phyloP scores from a whole-genome alignment of 2,329 filamentous ascomycete species.

The Scytalidium sp. region DNA sequence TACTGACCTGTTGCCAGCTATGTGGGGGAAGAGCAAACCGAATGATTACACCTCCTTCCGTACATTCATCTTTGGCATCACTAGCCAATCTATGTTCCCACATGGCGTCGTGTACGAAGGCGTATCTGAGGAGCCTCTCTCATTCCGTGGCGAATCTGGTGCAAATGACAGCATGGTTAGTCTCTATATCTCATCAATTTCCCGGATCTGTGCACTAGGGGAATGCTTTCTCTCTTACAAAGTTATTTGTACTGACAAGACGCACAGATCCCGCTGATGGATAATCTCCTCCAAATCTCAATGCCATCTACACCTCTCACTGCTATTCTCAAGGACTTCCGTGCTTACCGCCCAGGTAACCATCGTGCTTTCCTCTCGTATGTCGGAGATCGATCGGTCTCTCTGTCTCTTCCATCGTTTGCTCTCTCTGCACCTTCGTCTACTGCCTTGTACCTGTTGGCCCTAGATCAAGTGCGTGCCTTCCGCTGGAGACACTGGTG shows the following conservation, averaged over 20 bases:
- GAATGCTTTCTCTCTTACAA: not conserved
- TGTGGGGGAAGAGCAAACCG: constrained; percentile 89
- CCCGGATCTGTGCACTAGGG: not conserved
- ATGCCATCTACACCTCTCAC: constrained; percentile 92
- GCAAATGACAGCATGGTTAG: constrained; percentile 87
- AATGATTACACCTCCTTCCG: constrained; percentile 84
- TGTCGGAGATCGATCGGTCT: constrained; percentile 51
- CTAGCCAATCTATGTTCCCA: constrained; percentile 90
- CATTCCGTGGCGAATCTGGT: constrained; percentile 87
- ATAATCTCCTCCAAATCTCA: constrained; percentile 79
- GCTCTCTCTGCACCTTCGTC: constrained; percentile 52
- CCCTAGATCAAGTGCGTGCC: constrained; percentile 73
- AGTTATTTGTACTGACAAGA: not conserved
- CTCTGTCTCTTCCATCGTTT: constrained; percentile 56
- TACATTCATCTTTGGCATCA: constrained; percentile 97
- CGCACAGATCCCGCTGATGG: constrained; percentile 73
- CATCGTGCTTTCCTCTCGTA: constrained; percentile 81
- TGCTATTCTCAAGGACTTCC: constrained; percentile 83
- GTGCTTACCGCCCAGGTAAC: constrained; percentile 83
- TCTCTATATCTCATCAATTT: constrained; percentile 1
- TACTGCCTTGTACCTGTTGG: constrained; percentile 60
- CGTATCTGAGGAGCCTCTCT: constrained; percentile 69
- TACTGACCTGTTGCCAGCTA: constrained; percentile 46
- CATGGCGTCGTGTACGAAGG: constrained; percentile 88
- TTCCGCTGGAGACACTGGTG: constrained; percentile 86